Base-by-base conservation (phyloP, 2,329 filamentous ascomycete genomes). In the Trichoderma atroviride region DNA sequence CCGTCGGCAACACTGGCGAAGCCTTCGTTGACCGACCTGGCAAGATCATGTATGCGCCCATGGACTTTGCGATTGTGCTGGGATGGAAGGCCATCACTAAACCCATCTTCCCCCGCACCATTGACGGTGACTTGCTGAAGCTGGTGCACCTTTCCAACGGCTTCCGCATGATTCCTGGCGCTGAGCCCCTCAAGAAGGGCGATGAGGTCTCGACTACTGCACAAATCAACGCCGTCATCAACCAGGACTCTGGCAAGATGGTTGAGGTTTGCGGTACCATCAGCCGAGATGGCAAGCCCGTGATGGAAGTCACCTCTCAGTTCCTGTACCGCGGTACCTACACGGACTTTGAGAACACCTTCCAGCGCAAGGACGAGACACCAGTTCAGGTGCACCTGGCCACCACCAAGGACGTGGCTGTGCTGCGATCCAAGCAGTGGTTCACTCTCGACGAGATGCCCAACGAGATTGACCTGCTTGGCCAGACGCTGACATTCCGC, bases 61-160 rank as follows among this genome's bases (percentile, higher is more conserved):
- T 99, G 96, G 96, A 99, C 81, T 99, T 97, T 76, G 94, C 94
- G 73, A 97, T 97, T 74, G 94, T 97, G n/a, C 92, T 96, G 62
- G 94, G 94, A 72, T 97, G 94, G 94, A 98, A 99, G 84, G 96
- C 96, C 55, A 99, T 99, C 77, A 99, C 94, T 13, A 98, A 98
- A 87, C 96, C 96, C 16, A 99, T 99, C 81, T 99, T 99, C 87
- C 96, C 96, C 73, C 91, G 94, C 74, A 93, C 90, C 71, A 98
- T 99, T 75, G 96, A 99, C 75, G 96, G 96, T 73, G 96, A 99
- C 78, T 85, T 99, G 66, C 87, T 99, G 71, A 97, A 97, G 83
- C 89, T 99, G 66, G 95, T 99, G 14, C 96, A 99, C 82, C 83
- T 99, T 71, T 98, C 96, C 60, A 99, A 99, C 80, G 91, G 92